Conservation (phyloP, 495 filamentous ascomycete species). For the Neurospora discreta region DNA sequence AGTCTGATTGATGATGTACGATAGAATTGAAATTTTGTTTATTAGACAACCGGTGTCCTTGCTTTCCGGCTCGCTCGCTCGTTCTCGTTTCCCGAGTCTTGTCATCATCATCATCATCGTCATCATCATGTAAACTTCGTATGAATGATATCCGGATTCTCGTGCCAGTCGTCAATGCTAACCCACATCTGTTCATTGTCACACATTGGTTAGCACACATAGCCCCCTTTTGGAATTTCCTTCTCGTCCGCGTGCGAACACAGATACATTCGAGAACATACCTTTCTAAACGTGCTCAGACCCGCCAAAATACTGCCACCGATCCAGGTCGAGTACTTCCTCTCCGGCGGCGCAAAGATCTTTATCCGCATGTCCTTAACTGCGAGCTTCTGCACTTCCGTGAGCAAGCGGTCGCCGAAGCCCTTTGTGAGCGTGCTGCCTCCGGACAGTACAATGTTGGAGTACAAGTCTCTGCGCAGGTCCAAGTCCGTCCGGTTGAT, state of each 20-base stretch:
- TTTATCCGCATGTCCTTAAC: conserved; percentile 99
- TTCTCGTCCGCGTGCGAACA: conserved; percentile 4
- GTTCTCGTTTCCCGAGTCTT: not conserved
- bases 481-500: conserved; percentile 97
- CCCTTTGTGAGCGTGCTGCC: conserved; percentile 79
- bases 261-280: conserved; percentile 25
- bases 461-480: conserved; percentile 83
- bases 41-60: not conserved
- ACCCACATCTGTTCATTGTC: conserved; percentile 78
- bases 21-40: not conserved
- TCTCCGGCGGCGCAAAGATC: conserved; percentile 93
- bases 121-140: conserved; percentile 75
- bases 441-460: conserved; percentile 93
- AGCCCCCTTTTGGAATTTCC: not conserved
- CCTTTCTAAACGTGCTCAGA: conserved; percentile 96
- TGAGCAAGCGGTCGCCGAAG: conserved; percentile 88
- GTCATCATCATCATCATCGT: not conserved
- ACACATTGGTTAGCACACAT: conserved; percentile 3
- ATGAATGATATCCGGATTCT: conserved; percentile 97
- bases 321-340: conserved; percentile 98
- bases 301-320: conserved; percentile 96
- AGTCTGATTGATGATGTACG: not conserved
- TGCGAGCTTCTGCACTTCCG: conserved; percentile 83
- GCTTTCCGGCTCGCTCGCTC: not conserved
- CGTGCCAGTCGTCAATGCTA: conserved; percentile 96